A percentile compares a stretch with the other conserved stretches of the same genome.
Conservation (phyloP, 2,329 filamentous ascomycete species). For the Fusarium sp. region DNA sequence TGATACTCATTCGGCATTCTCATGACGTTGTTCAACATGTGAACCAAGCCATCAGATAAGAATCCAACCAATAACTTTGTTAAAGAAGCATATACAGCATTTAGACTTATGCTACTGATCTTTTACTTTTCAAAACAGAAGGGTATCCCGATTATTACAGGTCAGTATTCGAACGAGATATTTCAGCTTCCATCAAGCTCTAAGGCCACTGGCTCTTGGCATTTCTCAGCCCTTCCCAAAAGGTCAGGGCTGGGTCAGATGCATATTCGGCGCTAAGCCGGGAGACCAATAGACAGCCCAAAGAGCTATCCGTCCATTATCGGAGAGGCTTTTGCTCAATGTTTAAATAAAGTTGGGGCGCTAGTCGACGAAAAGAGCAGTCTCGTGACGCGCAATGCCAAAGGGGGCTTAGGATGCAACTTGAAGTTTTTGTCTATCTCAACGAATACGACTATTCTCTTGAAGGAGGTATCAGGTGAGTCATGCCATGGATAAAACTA, state of each 20-base stretch:
- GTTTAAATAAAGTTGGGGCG: neutral
- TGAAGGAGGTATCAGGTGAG: neutral
- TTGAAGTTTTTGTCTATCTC: neutral
- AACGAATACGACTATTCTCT: neutral
- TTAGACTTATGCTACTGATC: neutral
- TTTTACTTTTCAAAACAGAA: neutral
- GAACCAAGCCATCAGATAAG: neutral
- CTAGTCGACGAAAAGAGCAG: neutral
- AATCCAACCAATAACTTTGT: neutral
- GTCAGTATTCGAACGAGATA: accelerated
- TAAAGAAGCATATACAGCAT: neutral
- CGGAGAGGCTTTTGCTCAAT: neutral
- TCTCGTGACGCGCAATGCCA: neutral
- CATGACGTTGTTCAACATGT: neutral
- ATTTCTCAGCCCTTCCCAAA: neutral
- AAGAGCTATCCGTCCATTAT: neutral
- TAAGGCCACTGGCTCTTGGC: neutral
- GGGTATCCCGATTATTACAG: neutral
- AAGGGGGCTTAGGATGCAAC: neutral
- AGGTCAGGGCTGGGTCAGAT: neutral
- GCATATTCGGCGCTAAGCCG: neutral
- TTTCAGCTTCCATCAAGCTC: neutral
- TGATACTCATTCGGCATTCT: accelerated
- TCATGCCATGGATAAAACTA: too few relatives aligned
- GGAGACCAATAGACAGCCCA: neutral